phyloP scores from a whole-genome alignment of 768 basidiomycete genomes.

The Suillus cothurnatus region DNA sequence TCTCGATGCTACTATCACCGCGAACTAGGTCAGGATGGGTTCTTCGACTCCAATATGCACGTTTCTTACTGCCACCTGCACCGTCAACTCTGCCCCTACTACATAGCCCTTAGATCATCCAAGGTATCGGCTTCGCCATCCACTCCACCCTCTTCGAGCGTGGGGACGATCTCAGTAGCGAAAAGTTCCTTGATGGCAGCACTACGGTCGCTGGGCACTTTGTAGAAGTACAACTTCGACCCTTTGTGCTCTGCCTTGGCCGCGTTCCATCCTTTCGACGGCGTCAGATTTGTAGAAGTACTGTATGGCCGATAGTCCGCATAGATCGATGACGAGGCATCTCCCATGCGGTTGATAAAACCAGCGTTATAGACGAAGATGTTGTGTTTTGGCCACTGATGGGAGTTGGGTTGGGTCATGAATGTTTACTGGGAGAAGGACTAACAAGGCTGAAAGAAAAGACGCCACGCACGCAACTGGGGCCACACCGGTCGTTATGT shows the following conservation, averaged over 20 bases:
- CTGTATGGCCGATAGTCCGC: constrained; percentile 30
- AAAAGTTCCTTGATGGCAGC: constrained; percentile 74
- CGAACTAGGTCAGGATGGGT: constrained; percentile 72
- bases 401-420: no score
- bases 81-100: constrained; percentile 39
- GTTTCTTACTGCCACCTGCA: constrained; percentile 49
- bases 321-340: constrained; percentile 47
- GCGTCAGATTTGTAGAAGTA: constrained; percentile 37
- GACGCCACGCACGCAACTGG: constrained; percentile 24
- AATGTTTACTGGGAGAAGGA: constrained; percentile 30
- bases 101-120: constrained; percentile 29
- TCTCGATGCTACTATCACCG: constrained; percentile 46
- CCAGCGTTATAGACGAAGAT: constrained; percentile 66
- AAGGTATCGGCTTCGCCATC: constrained; percentile 27
- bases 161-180: constrained; percentile 61
- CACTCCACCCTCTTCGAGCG: constrained; percentile 49
- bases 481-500: constrained; percentile 32
- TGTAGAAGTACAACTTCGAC: constrained; percentile 84
- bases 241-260: constrained; percentile 85
- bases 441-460: constrained; percentile 33
- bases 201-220: constrained; percentile 71
- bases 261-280: constrained; percentile 82
- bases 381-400: constrained; percentile 30
- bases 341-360: constrained; percentile 70
- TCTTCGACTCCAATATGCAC: constrained; percentile 76